Percentiles rank a stretch among this genome's conserved stretches.
These are phyloP conservation scores for Lentinula raphanica DNA, from an alignment of 768 basidiomycete genomes.

Conservation along the genomic window DNA sequence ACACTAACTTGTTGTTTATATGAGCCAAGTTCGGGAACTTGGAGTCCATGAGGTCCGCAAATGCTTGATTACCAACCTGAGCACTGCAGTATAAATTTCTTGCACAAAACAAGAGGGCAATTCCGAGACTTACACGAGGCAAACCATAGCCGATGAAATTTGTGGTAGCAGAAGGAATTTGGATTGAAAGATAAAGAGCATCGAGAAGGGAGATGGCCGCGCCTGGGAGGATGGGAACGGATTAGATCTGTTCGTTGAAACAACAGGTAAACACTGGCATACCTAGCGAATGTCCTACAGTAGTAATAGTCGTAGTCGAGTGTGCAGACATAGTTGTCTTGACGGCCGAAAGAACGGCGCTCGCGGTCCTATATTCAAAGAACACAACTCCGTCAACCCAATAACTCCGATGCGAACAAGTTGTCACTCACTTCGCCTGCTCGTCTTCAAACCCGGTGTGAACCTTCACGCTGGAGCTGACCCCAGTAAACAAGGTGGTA, in stretches of 20 bases:
- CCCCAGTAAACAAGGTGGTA: conserved; percentile 44
- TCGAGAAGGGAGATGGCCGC: conserved; percentile 42
- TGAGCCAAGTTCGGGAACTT: conserved; percentile 35
- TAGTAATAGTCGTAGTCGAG: conserved; percentile 18
- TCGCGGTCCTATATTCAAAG: conserved; percentile 22
- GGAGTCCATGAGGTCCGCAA: conserved; percentile 51
- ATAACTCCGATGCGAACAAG: too few relatives aligned
- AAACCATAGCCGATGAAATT: conserved; percentile 36
- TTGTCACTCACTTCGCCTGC: conserved; percentile 43
- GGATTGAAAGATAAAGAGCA: conserved; percentile 47
- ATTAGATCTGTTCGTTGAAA: neutral
- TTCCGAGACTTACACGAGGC: conserved; percentile 29
- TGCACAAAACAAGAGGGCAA: neutral
- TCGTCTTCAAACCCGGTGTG: conserved; percentile 43
- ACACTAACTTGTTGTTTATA: conserved; percentile 45
- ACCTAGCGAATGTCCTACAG: conserved; percentile 37
- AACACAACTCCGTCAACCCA: conserved; percentile 29
- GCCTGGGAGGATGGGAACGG: conserved; percentile 18
- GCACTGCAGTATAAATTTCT: conserved; percentile 9
- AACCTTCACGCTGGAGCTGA: conserved; percentile 33
- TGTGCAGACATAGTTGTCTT: conserved; percentile 17
- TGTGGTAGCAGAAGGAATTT: conserved; percentile 35
- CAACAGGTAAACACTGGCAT: neutral
- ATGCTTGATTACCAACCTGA: conserved; percentile 50
- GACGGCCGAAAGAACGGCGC: conserved; percentile 23